Percentiles rank a stretch among this genome's conserved stretches.
These are phyloP conservation scores for Ceratobasidium sp. DNA, from an alignment of 1,284 basidiomycete species.

Conservation along the genomic window DNA sequence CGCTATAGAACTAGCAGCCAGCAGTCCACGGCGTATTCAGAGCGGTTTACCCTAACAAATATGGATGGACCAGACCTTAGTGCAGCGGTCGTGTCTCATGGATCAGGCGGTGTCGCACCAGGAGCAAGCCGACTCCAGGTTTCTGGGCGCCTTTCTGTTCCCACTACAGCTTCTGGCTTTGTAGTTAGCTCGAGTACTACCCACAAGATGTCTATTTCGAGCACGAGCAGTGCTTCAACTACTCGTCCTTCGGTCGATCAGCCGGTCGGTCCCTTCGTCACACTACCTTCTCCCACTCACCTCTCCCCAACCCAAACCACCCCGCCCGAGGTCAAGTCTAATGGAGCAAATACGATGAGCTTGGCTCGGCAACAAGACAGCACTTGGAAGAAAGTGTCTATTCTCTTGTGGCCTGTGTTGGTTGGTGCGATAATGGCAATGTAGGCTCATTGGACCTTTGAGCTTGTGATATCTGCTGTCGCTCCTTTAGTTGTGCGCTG, in stretches of 20 bases:
- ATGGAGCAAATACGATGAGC: conserved; percentile 14
- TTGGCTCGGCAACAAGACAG: conserved; percentile 10
- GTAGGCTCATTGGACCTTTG: neutral
- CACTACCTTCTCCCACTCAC: neutral
- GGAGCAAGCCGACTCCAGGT: neutral
- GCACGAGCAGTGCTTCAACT: neutral
- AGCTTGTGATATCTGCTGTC: neutral
- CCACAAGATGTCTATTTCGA: neutral
- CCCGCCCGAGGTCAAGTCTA: neutral
- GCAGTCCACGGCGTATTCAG: neutral
- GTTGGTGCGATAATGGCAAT: conserved; percentile 33
- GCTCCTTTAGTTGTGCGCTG: neutral
- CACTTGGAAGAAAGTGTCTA: conserved; percentile 4
- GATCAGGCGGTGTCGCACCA: neutral
- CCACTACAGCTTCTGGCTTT: neutral
- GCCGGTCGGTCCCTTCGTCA: neutral
- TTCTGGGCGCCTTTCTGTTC: neutral
- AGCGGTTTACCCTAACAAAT: conserved; percentile 2
- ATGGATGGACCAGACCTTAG: conserved; percentile 22
- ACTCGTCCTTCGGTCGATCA: neutral
- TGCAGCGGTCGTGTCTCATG: conserved; percentile 3
- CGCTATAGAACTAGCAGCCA: neutral
- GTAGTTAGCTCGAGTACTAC: neutral
- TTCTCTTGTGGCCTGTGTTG: conserved; percentile 19
- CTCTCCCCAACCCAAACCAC: neutral